Percentiles rank a stretch among this genome's conserved stretches.
phyloP scores from a whole-genome alignment of 495 filamentous ascomycete genomes.

The Xylaria cubensis region DNA sequence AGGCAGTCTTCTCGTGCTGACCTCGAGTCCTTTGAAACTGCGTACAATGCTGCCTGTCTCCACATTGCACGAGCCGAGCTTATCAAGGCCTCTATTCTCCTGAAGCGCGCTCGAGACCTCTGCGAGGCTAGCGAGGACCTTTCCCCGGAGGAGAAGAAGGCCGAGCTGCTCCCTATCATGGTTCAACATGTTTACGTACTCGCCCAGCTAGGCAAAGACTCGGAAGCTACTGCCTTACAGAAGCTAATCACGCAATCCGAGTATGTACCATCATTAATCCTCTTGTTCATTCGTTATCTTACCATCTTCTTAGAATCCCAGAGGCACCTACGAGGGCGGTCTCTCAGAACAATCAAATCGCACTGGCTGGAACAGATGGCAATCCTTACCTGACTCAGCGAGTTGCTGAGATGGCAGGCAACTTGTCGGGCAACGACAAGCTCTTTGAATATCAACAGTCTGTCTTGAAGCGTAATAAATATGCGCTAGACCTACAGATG shows the following conservation, averaged over 20 bases:
- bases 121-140: conserved; percentile 86
- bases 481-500: conserved; percentile 75
- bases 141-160: conserved; percentile 78
- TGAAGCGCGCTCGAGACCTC: conserved; percentile 86
- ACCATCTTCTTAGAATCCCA: conserved; percentile 64
- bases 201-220: conserved; percentile 70
- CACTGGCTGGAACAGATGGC: conserved; percentile 58
- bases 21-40: conserved; percentile 88
- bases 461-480: conserved; percentile 70
- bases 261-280: conserved; percentile 35
- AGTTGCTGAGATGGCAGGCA: conserved; percentile 63
- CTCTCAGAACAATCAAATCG: conserved; percentile 78
- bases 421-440: conserved; percentile 67
- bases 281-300: conserved; percentile 18
- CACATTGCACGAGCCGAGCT: conserved; percentile 83
- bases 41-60: conserved; percentile 90
- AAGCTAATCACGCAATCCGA: conserved; percentile 60
- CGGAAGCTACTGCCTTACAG: conserved; percentile 73
- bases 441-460: conserved; percentile 80
- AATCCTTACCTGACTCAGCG: conserved; percentile 86
- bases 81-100: conserved; percentile 72
- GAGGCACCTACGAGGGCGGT: conserved; percentile 80
- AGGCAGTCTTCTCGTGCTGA: conserved; percentile 72
- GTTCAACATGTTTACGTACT: conserved; percentile 88
- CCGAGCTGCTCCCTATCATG: conserved; percentile 82